phyloP scores from a whole-genome alignment of 2,329 filamentous ascomycete genomes.

The Fusarium subglutinans region DNA sequence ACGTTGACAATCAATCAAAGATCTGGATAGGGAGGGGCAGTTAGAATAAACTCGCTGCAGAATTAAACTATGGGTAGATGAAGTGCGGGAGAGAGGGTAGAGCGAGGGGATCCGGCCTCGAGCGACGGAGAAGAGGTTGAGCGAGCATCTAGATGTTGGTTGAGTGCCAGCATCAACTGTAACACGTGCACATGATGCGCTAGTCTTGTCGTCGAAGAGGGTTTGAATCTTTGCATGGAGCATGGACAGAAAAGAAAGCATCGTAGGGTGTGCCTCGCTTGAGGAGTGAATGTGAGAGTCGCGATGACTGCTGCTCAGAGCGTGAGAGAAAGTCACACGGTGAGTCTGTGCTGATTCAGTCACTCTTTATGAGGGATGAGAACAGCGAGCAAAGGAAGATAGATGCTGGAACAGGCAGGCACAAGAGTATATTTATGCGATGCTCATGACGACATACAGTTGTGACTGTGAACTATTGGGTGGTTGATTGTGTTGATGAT shows the following conservation, averaged over 20 bases:
- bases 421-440: constrained; percentile 4
- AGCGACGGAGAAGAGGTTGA: constrained; percentile 1
- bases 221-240: constrained; percentile 5
- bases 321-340: background rate
- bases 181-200: constrained; percentile 15
- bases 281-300: constrained; percentile 21
- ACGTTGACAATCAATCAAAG: constrained; percentile 31
- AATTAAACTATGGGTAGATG: constrained; percentile 7
- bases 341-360: constrained; percentile 39
- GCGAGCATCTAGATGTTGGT: constrained; percentile 2
- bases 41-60: constrained; percentile 32
- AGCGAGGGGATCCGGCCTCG: background rate
- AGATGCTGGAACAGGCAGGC: background rate
- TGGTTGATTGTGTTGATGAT: constrained; percentile 2
- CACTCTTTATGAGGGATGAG: constrained; percentile 22
- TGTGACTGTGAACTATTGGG: background rate
- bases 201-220: constrained; percentile 2
- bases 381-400: background rate
- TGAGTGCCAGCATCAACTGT: background rate
- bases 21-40: constrained; percentile 34
- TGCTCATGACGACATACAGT: constrained; percentile 3
- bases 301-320: constrained; percentile 13
- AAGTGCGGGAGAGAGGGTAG: background rate
- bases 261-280: constrained; percentile 15
- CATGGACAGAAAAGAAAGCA: background rate